Base-by-base conservation (phyloP, 306 rosid species). In the Spatholobus suberectus region DNA sequence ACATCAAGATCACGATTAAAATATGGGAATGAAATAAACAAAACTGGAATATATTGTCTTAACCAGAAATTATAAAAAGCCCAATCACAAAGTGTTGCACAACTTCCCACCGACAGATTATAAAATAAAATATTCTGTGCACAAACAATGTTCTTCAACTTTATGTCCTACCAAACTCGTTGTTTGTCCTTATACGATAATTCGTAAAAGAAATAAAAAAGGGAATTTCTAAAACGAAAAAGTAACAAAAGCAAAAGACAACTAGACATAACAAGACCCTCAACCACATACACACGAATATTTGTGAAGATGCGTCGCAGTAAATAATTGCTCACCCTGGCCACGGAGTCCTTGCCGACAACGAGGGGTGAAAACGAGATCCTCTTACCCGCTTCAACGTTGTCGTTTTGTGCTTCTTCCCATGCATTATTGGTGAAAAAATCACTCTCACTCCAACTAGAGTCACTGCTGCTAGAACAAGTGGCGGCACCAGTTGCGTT, bases 401-500 rank as follows among this genome's bases (percentile, higher is more conserved):
- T 58, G 81, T 82, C 88, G 81, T 76, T 82, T 84, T 65, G 81
- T 10, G 46, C 43, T 26, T 84, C 61, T 44, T 84, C 85, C 87
- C 90, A 83, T 1, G 90, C 69, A 54, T 75, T 76, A 54, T 75
- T 76, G 62, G 87, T 83, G 37, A 89, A 91, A 87, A 89, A 94
- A 82, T 93, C 98, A 66, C 90, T 91, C 43, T 92, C 96, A n/a
- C 92, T 84, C 98, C 97, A 94, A 14, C 96, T 91, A 9, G 97
- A 93, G 17, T 85, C 86, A 10, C 84, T 70, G 34, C 89, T 86
- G 24, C 85, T 75, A 14, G 84, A 58, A 1, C 84, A 69, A 4
- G 87, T 69, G 23, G 70, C 40, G 47, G 91, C 86, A 7, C 68
- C 32, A 1, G 86, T 76, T 27, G 83, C 35, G 9, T 82, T 26